These are phyloP conservation scores for Tylopilus vinaceipallidus DNA, from an alignment of 768 basidiomycete genomes.

Conservation along the genomic window DNA sequence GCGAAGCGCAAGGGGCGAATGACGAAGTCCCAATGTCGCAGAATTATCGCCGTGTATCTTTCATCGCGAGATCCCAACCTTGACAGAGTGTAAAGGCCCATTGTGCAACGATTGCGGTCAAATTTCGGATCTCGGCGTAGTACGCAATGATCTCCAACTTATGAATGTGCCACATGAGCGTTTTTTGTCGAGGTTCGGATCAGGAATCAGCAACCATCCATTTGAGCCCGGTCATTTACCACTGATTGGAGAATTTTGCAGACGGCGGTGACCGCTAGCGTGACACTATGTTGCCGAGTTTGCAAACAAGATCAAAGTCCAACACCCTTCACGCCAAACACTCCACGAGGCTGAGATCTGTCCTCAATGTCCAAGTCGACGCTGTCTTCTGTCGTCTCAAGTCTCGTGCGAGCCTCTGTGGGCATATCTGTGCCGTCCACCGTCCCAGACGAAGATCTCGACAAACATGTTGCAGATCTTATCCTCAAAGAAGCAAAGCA, in stretches of 20 bases:
- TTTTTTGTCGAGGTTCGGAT: background rate
- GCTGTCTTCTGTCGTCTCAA: conserved; percentile 81
- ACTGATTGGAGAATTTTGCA: no score
- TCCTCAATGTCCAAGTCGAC: conserved; percentile 47
- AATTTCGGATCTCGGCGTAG: conserved; percentile 1
- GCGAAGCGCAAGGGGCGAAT: conserved; percentile 11
- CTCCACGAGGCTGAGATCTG: conserved; percentile 1
- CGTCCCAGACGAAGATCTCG: conserved; percentile 82
- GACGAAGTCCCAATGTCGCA: background rate
- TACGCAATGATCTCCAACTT: background rate
- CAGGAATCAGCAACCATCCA: background rate
- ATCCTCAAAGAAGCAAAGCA: conserved; percentile 91
- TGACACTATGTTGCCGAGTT: no score
- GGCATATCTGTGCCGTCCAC: conserved; percentile 56
- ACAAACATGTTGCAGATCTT: conserved; percentile 87
- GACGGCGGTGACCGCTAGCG: no score
- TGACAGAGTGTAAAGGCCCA: conserved; percentile 1
- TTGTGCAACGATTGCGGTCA: conserved; percentile 3
- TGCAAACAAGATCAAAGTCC: conserved; percentile 24
- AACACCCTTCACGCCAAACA: conserved; percentile 3
- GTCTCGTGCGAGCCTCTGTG: conserved; percentile 76
- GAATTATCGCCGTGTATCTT: conserved; percentile 7
- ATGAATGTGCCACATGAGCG: background rate
- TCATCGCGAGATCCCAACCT: conserved; percentile 8
- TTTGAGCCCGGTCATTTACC: background rate